These are phyloP conservation scores for Ogataea minuta DNA, from an alignment of 805 yeast genomes.

Conservation along the genomic window DNA sequence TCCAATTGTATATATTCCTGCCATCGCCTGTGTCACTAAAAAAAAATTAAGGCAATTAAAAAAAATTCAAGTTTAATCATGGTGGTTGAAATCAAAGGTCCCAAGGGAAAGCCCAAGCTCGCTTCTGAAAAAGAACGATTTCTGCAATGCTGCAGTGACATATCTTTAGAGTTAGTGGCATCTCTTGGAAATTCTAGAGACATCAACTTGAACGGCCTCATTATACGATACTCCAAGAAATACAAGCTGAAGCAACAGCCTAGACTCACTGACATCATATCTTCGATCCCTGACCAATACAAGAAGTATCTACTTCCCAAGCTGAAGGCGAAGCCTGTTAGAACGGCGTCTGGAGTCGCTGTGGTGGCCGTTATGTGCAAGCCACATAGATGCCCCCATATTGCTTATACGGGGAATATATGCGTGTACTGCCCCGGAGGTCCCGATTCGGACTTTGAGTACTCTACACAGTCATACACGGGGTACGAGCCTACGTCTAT, in stretches of 20 bases:
- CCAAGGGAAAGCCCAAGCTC: slow-evolving; percentile 56
- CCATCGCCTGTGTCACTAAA: slow-evolving; percentile 12
- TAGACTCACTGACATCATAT: slow-evolving; percentile 88
- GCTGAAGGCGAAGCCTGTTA: slow-evolving; percentile 95
- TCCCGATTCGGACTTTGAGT: slow-evolving; percentile 97
- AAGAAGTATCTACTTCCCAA: slow-evolving; percentile 89
- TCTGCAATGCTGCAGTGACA: slow-evolving; percentile 88
- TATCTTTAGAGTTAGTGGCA: slow-evolving; percentile 79
- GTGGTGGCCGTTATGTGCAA: slow-evolving; percentile 99
- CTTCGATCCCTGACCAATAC: slow-evolving; percentile 94
- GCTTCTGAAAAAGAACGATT: slow-evolving; percentile 94
- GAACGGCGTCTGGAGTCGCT: slow-evolving; percentile 98
- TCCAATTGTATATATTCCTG: slow-evolving; percentile 8
- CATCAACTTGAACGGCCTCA: slow-evolving; percentile 86
- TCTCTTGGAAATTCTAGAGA: slow-evolving; percentile 72
- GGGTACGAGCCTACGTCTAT: slow-evolving; percentile 99
- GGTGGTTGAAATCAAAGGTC: slow-evolving; percentile 30
- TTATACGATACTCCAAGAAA: slow-evolving; percentile 81
- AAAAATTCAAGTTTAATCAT: slow-evolving; percentile 15
- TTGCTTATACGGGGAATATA: slow-evolving; percentile 97
- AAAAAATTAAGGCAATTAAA: slow-evolving; percentile 11
- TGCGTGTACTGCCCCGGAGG: slow-evolving; percentile 99
- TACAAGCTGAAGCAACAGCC: slow-evolving; percentile 92
- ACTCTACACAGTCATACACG: slow-evolving; percentile 96
- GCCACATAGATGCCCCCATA: slow-evolving; percentile 98